phyloP scores from a whole-genome alignment of 2,329 filamentous ascomycete species.

The Fusarium gaditjirri region DNA sequence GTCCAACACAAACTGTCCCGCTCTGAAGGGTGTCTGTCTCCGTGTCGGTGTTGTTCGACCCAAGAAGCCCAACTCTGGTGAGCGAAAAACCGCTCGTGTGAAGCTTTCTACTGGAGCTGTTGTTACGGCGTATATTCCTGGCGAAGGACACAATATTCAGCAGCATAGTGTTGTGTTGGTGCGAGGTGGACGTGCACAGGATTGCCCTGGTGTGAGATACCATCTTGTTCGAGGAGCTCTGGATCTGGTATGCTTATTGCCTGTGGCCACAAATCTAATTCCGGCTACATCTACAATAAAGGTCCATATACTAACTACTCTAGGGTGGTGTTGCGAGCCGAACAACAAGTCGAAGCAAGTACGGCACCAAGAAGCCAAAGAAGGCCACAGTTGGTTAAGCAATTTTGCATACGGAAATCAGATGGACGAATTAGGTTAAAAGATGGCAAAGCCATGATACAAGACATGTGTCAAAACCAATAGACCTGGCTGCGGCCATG shows the following conservation, averaged over 20 bases:
- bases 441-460: background rate
- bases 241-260: slow-evolving; percentile 79
- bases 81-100: slow-evolving; percentile 94
- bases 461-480: slow-evolving; percentile 20
- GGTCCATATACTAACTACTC: slow-evolving; percentile 20
- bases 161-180: slow-evolving; percentile 98
- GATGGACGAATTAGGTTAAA: background rate
- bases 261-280: rapidly evolving
- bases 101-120: slow-evolving; percentile 87
- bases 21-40: slow-evolving; percentile 95
- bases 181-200: slow-evolving; percentile 90
- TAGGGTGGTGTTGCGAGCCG: slow-evolving; percentile 92
- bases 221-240: slow-evolving; percentile 90
- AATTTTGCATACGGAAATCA: background rate
- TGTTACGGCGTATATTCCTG: slow-evolving; percentile 93
- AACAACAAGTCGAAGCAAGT: slow-evolving; percentile 89
- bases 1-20: slow-evolving; percentile 72
- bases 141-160: slow-evolving; percentile 98
- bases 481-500: slow-evolving; percentile 35
- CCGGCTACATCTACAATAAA: background rate
- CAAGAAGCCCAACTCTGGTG: slow-evolving; percentile 98
- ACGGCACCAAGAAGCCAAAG: slow-evolving; percentile 99
- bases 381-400: slow-evolving; percentile 67
- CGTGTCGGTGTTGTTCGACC: slow-evolving; percentile 94
- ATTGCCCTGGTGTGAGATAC: slow-evolving; percentile 98